These are phyloP conservation scores for Acanthamoeba healyi DNA, from an alignment of 208 protist species.

Conservation along the genomic window DNA sequence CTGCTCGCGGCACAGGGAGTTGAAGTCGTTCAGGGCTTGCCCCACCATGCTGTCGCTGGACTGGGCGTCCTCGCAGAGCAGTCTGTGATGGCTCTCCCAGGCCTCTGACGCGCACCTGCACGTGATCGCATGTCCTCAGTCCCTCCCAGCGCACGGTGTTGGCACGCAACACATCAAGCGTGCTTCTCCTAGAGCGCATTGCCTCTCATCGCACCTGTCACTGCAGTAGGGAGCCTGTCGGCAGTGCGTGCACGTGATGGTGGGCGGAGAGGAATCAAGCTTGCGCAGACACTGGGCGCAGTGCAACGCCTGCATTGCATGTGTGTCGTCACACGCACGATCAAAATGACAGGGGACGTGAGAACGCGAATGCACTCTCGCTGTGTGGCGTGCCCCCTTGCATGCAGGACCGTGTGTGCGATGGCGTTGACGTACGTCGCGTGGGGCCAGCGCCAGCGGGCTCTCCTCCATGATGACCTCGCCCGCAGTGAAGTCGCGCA, in stretches of 20 bases:
- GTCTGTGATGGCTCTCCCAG: background rate
- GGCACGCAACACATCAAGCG: too few species aligned
- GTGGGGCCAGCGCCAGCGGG: constrained; percentile 8
- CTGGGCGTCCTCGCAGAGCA: constrained; percentile 43
- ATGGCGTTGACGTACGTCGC: background rate
- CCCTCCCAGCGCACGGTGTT: background rate
- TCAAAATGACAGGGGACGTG: too few species aligned
- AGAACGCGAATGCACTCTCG: too few species aligned
- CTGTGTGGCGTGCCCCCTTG: too few species aligned
- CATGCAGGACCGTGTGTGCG: too few species aligned
- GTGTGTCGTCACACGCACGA: too few species aligned
- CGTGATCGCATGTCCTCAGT: background rate
- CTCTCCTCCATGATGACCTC: constrained; percentile 55
- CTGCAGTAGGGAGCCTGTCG: background rate
- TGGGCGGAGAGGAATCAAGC: background rate
- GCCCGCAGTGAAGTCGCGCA: constrained; percentile 21
- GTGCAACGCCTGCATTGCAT: constrained; percentile 34
- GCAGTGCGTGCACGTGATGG: background rate
- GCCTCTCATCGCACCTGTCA: background rate
- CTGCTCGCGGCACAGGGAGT: background rate
- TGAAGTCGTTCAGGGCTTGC: background rate
- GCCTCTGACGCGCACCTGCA: constrained; percentile 5
- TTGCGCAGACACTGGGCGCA: constrained; percentile 49
- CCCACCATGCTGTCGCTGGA: background rate
- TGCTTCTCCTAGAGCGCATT: too few species aligned